A percentile compares a stretch with the other conserved stretches of the same genome.
Conservation (phyloP, 2,329 filamentous ascomycete species). For the Fusarium abutilonis region DNA sequence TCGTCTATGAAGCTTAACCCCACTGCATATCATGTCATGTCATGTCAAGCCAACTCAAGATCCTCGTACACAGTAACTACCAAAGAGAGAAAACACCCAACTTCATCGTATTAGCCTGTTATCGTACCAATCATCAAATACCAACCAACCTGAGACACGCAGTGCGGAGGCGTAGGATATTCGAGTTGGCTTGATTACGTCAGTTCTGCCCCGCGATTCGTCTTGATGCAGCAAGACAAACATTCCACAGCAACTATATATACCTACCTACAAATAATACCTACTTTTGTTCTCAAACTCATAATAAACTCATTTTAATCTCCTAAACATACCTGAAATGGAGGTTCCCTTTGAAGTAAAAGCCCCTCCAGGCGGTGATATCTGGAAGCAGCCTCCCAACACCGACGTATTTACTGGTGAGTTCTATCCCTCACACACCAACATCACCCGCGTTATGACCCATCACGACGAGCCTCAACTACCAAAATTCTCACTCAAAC, state of each 20-base stretch:
- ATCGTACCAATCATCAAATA: constrained; percentile 8
- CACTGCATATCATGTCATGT: background rate
- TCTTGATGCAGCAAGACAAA: background rate
- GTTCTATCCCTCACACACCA: constrained; percentile 2
- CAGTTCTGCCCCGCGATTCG: constrained; percentile 31
- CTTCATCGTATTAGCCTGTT: background rate
- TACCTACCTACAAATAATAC: background rate
- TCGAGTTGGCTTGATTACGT: constrained; percentile 27
- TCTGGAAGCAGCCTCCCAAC: constrained; percentile 80
- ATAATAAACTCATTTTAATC: background rate
- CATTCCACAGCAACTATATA: constrained; percentile 13
- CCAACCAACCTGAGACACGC: background rate
- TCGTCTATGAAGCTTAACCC: background rate
- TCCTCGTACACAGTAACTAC: constrained; percentile 11
- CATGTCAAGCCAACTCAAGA: background rate
- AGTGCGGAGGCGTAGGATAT: constrained; percentile 19
- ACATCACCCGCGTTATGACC: background rate
- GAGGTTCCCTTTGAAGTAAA: constrained; percentile 55
- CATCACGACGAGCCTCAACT: background rate
- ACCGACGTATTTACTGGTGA: constrained; percentile 71
- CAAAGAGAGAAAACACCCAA: background rate
- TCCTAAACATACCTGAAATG: constrained; percentile 10
- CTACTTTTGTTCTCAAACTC: background rate
- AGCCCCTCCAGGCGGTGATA: constrained; percentile 71
- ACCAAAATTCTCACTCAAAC: too few species aligned